Conservation (phyloP, 305 asterid species). For the Fraxinus greggii region DNA sequence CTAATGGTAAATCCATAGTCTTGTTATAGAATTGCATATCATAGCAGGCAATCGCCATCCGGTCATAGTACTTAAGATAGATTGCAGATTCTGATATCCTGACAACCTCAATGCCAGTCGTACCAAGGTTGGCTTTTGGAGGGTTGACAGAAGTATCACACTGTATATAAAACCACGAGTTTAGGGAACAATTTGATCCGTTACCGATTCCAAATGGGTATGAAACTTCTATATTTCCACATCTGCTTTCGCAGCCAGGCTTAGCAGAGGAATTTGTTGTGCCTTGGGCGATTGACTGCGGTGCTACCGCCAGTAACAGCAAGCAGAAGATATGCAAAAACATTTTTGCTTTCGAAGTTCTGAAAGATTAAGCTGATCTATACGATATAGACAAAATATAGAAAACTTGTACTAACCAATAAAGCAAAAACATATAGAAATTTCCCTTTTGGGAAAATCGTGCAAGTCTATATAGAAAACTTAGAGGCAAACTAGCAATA, state of each 20-base stretch:
- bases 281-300: background rate
- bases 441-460: too few relatives aligned
- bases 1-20: background rate
- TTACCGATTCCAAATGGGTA: background rate
- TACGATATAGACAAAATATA: too few relatives aligned
- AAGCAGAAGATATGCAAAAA: background rate
- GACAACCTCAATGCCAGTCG: background rate
- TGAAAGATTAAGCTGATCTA: background rate
- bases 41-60: background rate
- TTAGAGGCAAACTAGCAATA: background rate
- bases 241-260: background rate
- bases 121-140: background rate
- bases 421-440: too few relatives aligned
- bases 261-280: background rate
- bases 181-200: background rate
- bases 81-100: background rate
- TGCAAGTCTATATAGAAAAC: too few relatives aligned
- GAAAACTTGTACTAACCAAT: too few relatives aligned
- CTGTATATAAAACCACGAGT: background rate
- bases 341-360: background rate
- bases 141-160: background rate
- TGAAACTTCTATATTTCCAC: background rate
- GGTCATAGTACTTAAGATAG: background rate
- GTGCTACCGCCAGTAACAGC: background rate
- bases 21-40: background rate